Evolutionary conservation across 78 protist genomes (phyloP).

Genomic region (Cavenderia fasciculata): DNA sequence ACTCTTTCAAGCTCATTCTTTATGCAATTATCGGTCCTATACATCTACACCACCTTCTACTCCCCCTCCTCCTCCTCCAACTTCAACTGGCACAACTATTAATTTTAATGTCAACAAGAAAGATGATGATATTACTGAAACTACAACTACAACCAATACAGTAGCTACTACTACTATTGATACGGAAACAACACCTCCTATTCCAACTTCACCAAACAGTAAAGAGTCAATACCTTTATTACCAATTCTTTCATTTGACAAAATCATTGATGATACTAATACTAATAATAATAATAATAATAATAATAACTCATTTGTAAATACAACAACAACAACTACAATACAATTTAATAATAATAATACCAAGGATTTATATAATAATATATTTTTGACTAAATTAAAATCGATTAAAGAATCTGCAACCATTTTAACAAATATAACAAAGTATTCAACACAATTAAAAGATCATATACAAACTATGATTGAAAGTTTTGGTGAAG

Average conservation of each 20-base stretch:
- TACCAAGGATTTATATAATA: constrained; percentile 43
- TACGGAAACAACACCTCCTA: background rate
- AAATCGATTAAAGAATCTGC: background rate
- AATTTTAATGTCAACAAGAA: background rate
- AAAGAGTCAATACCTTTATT: too few relatives aligned
- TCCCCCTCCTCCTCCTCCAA: too few relatives aligned
- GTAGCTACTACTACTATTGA: background rate
- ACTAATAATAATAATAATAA: background rate
- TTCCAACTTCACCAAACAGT: too few relatives aligned
- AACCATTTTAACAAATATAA: background rate
- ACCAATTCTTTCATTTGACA: too few relatives aligned
- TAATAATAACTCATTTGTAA: background rate
- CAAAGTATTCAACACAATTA: background rate
- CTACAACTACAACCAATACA: background rate
- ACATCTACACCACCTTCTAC: background rate
- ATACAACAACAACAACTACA: background rate
- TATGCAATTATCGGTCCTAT: background rate
- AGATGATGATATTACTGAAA: background rate
- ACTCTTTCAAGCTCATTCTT: constrained; percentile 30
- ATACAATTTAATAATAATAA: background rate
- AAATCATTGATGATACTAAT: background rate
- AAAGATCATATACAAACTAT: background rate
- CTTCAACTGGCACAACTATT: too few relatives aligned
- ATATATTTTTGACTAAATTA: constrained; percentile 20
- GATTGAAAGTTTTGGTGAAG: background rate